Evolutionary conservation across 352 stramenopile genomes (phyloP).

Genomic region (Phytophthora podocarpi): DNA sequence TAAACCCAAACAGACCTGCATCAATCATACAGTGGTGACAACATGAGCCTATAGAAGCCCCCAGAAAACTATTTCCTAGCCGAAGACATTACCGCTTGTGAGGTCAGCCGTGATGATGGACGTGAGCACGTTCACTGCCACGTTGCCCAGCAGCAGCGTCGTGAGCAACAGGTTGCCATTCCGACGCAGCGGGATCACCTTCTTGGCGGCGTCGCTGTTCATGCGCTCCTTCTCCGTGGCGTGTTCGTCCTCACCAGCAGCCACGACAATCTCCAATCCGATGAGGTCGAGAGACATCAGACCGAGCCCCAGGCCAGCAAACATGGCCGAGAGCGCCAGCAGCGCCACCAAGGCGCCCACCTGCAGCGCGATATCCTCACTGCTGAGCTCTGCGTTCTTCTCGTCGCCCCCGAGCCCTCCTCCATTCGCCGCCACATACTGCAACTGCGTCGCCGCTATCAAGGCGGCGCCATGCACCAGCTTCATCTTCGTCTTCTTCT

Average conservation of each 20-base stretch:
- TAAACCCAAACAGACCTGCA: slow-evolving; percentile 86
- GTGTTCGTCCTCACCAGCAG: slow-evolving; percentile 85
- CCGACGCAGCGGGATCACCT: slow-evolving; percentile 90
- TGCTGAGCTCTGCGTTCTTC: slow-evolving; percentile 10
- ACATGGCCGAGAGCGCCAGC: slow-evolving; percentile 90
- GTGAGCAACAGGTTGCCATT: slow-evolving; percentile 98
- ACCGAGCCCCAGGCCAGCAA: slow-evolving; percentile 95
- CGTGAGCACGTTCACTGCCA: slow-evolving; percentile 96
- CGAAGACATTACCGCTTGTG: slow-evolving; percentile 47
- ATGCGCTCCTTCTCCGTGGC: slow-evolving; percentile 68
- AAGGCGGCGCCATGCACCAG: slow-evolving; percentile 1
- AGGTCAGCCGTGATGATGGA: slow-evolving; percentile 97
- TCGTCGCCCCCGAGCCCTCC: slow-evolving; percentile 3
- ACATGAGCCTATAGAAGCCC: neutral
- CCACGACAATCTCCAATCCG: slow-evolving; percentile 96
- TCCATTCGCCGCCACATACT: slow-evolving; percentile 1
- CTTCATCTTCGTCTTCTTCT: neutral
- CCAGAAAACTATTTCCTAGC: too few relatives aligned
- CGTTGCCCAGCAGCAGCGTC: slow-evolving; percentile 98
- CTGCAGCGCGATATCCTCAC: slow-evolving; percentile 43
- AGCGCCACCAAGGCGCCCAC: slow-evolving; percentile 60
- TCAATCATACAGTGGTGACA: neutral
- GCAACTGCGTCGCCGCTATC: slow-evolving; percentile 5
- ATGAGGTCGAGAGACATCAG: slow-evolving; percentile 98
- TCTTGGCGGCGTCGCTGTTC: slow-evolving; percentile 62